These are phyloP conservation scores for Rhizoclosmatium globosum DNA, from an alignment of 192 early-diverging fungal genomes.

Conservation along the genomic window DNA sequence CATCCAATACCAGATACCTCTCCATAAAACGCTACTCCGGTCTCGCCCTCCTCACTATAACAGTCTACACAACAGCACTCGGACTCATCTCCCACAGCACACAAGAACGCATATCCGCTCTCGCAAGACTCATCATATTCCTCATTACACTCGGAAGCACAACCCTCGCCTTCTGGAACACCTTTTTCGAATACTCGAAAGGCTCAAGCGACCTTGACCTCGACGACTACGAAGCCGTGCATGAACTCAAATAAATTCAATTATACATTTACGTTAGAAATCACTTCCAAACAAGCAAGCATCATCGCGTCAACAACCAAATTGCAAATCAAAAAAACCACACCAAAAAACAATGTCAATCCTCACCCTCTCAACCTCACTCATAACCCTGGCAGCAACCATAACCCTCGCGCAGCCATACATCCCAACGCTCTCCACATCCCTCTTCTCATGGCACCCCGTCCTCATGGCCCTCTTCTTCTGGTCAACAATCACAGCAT, in stretches of 20 bases:
- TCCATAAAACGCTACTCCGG: neutral
- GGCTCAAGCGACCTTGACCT: neutral
- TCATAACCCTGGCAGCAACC: neutral
- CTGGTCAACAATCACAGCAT: neutral
- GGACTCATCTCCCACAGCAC: slow-evolving; percentile 20
- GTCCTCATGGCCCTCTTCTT: slow-evolving; percentile 22
- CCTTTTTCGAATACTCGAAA: neutral
- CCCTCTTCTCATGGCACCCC: slow-evolving; percentile 18
- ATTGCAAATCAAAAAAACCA: too few species aligned
- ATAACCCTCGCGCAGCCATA: neutral
- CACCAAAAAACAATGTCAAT: neutral
- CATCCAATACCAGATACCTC: neutral
- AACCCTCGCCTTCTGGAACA: slow-evolving; percentile 4
- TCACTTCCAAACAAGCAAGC: neutral
- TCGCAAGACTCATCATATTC: neutral
- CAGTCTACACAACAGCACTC: neutral
- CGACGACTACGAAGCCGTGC: neutral
- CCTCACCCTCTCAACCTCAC: neutral
- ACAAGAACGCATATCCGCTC: neutral
- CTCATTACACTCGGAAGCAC: neutral
- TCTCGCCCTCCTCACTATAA: neutral
- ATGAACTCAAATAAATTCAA: neutral
- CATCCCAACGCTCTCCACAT: neutral
- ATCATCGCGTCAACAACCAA: neutral
- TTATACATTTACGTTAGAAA: too few species aligned